These are phyloP conservation scores for Pestalotiopsis fici DNA, from an alignment of 2,329 filamentous ascomycete genomes.

Conservation along the genomic window DNA sequence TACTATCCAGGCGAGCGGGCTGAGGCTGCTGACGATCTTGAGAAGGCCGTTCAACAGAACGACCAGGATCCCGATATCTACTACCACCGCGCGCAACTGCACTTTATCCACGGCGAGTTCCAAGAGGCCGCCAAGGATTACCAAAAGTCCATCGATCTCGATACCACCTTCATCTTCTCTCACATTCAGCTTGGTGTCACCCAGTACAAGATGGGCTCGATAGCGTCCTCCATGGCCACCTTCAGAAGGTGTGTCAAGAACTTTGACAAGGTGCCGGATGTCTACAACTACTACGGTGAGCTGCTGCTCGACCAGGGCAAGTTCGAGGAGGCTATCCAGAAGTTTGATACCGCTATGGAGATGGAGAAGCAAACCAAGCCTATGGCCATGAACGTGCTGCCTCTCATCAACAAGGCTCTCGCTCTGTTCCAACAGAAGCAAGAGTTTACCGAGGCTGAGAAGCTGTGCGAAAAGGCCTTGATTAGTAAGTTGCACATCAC, in stretches of 20 bases:
- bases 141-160: conserved; percentile 97
- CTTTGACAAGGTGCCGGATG: conserved; percentile 93
- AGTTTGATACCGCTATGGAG: conserved; percentile 97
- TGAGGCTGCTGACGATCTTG: conserved; percentile 86
- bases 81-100: conserved; percentile 97
- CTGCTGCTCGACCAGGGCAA: conserved; percentile 95
- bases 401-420: conserved; percentile 97
- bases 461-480: conserved; percentile 93
- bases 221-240: conserved; percentile 97
- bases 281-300: conserved; percentile 99
- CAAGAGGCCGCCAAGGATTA: conserved; percentile 96
- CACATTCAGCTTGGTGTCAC: conserved; percentile 99
- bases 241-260: conserved; percentile 98
- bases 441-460: conserved; percentile 91
- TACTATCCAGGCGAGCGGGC: conserved; percentile 68
- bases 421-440: conserved; percentile 98
- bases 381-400: conserved; percentile 94
- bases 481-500: conserved; percentile 71
- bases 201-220: conserved; percentile 99
- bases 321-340: conserved; percentile 92
- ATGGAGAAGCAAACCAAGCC: conserved; percentile 96
- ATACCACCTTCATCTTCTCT: conserved; percentile 96
- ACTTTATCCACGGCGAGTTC: conserved; percentile 96
- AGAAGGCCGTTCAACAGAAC: conserved; percentile 81
- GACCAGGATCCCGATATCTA: conserved; percentile 92